Evolutionary conservation across 306 rosid species (phyloP), one percentile per base, ranked within the genome.

Genomic region (Dryas octopetala): DNA sequence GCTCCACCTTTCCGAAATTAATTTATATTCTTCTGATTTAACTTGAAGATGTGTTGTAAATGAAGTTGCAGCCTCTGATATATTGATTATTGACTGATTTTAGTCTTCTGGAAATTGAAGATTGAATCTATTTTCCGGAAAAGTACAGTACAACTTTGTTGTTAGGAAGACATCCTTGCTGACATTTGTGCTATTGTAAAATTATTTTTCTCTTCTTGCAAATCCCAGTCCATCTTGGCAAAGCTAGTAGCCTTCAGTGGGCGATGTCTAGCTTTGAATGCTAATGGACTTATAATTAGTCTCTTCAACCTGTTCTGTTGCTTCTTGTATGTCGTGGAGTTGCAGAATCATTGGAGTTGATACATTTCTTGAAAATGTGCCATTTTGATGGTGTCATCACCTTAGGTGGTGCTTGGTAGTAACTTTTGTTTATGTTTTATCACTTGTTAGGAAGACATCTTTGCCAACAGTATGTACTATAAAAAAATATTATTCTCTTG

Each of bases 221-320:
- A 40, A 23, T 43, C 16, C 50, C 66, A 77, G 95, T 90, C 93
- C 91, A 84, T 89, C 90, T 86, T 91, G 89, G 91, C 89, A 83
- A 84, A 83, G 89, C 92, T 88, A 83, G 15, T 76, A 84, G 74
- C 79, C 81, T 70, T 23, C 15, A 11, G 12, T 6, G 71, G 74
- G 85, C 80, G 16, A 70, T 90, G 84, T 13, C 61, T 87, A 87
- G 87, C 74, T 89, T 88, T 89, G 87, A 85, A 89, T 90, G 98
- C 88, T 86, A 91, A 81, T 88, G 91, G 86, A 81, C 86, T 83
- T 2, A 62, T 2, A 88, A 28, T 0, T 9, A 84, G 57, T 82
- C 67, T 5, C 83, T 81, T 68, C 15, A 55, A 79, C 74, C 55
- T 83, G 82, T 86, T 81, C 79, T 85, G 90, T 69, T 71, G 53